A percentile compares a stretch with the other conserved stretches of the same genome.
Conservation (phyloP, 169 alveolate genomes). For the Plasmodium yoelii region DNA sequence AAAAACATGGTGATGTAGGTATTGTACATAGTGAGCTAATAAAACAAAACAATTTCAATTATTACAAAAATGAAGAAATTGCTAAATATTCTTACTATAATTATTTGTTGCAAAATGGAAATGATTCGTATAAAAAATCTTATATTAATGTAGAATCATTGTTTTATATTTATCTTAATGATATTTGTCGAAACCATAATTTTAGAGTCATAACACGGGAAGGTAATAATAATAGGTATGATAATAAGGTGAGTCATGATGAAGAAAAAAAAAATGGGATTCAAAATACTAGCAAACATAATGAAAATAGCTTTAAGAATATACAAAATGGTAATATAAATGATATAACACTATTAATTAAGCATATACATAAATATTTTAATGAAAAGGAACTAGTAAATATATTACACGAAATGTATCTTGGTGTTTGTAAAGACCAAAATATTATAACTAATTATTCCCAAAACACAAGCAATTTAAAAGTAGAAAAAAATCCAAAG, state of each 20-base stretch:
- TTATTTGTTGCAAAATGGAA: slow-evolving; percentile 2
- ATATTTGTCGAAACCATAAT: slow-evolving; percentile 69
- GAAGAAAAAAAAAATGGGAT: not conserved
- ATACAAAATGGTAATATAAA: slow-evolving; percentile 3
- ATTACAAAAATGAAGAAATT: slow-evolving; percentile 4
- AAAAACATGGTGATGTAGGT: not conserved
- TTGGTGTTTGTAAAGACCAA: slow-evolving; percentile 19
- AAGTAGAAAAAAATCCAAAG: not conserved
- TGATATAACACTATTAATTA: slow-evolving; percentile 38
- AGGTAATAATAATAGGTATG: not conserved
- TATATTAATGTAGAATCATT: slow-evolving; percentile 49
- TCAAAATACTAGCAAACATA: not conserved
- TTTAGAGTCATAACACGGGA: not conserved
- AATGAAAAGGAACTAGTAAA: slow-evolving; percentile 29
- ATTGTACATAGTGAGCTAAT: not conserved
- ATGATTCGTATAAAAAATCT: slow-evolving; percentile 36
- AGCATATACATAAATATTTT: slow-evolving; percentile 47
- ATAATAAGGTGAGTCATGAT: no score
- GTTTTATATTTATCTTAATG: slow-evolving; percentile 50
- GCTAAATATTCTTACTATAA: slow-evolving; percentile 33
- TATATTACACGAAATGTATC: slow-evolving; percentile 32
- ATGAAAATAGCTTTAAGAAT: not conserved
- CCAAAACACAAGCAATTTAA: not conserved
- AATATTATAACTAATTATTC: slow-evolving; percentile 8
- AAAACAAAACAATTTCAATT: slow-evolving; percentile 4